A percentile compares a stretch with the other conserved stretches of the same genome.
phyloP scores from a whole-genome alignment of 257 asterid genomes.

The Datura wrightii region DNA sequence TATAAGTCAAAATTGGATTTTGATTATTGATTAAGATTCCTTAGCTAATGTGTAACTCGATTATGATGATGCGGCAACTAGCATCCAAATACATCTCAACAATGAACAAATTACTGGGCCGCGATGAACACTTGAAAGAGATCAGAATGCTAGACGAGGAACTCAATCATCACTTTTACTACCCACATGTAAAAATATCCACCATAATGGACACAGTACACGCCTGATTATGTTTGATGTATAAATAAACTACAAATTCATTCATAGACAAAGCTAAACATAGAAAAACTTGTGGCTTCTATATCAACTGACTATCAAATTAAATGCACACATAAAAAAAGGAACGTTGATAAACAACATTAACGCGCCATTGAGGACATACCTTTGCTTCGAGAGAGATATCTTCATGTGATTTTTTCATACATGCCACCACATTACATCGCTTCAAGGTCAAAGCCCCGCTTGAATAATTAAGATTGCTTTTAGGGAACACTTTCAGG shows the following conservation, averaged over 20 bases:
- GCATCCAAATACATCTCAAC: not conserved
- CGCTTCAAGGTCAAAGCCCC: conserved; percentile 31
- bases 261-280: not conserved
- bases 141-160: not conserved
- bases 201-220: not conserved
- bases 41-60: not conserved
- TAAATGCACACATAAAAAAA: not conserved
- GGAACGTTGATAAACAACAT: not conserved
- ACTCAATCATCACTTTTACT: not conserved
- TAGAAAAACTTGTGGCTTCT: not conserved
- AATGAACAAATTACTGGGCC: not conserved
- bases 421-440: conserved; percentile 47
- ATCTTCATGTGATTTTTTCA: conserved; percentile 40
- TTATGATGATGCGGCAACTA: not conserved
- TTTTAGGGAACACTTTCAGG: conserved; percentile 40
- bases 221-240: not conserved
- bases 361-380: not conserved
- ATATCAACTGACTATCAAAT: not conserved
- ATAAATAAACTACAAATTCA: not conserved
- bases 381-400: conserved; percentile 56
- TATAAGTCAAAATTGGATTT: not conserved
- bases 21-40: not conserved
- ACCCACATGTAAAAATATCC: not conserved
- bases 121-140: not conserved
- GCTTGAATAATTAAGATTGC: conserved; percentile 34